Conservation (phyloP, 495 filamentous ascomycete genomes). For the Tetracladium marchalianum region DNA sequence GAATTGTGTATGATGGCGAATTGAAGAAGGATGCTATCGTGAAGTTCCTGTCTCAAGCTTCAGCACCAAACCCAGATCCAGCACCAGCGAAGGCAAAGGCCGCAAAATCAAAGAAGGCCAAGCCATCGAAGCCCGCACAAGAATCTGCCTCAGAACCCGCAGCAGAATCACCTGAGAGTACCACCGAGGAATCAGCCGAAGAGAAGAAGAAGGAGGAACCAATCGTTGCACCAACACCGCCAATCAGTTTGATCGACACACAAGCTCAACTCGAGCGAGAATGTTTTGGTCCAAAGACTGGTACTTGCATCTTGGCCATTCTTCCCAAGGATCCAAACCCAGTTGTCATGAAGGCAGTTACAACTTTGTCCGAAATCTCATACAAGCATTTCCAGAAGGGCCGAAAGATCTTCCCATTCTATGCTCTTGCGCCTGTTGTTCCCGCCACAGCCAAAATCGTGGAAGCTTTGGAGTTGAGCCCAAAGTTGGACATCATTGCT, state of each 20-base stretch:
- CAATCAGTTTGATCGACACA: slow-evolving; percentile 42
- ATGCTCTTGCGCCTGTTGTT: slow-evolving; percentile 59
- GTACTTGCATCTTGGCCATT: slow-evolving; percentile 79
- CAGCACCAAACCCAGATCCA: slow-evolving; percentile 63
- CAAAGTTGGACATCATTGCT: slow-evolving; percentile 59
- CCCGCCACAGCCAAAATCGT: slow-evolving; percentile 43
- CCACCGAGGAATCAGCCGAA: slow-evolving; percentile 26
- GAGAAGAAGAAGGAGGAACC: slow-evolving; percentile 26
- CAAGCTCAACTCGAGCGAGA: slow-evolving; percentile 50
- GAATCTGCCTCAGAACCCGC: slow-evolving; percentile 26
- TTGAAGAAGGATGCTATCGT: slow-evolving; percentile 78
- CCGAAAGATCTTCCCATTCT: slow-evolving; percentile 72
- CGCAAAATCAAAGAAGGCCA: slow-evolving; percentile 38
- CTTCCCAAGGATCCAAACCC: slow-evolving; percentile 48
- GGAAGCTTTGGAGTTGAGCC: slow-evolving; percentile 48
- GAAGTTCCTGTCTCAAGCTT: slow-evolving; percentile 72
- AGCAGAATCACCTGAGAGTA: slow-evolving; percentile 4
- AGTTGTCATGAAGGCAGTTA: slow-evolving; percentile 45
- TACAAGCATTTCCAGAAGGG: slow-evolving; percentile 57
- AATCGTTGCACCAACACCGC: slow-evolving; percentile 35
- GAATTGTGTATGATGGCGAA: slow-evolving; percentile 70
- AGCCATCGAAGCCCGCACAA: slow-evolving; percentile 35
- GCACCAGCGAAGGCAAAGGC: slow-evolving; percentile 44
- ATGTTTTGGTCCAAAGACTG: slow-evolving; percentile 67
- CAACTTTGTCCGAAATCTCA: slow-evolving; percentile 62